These are phyloP conservation scores for Chlamydomonas eustigma DNA, from an alignment of 139 green algal genomes.

Conservation along the genomic window DNA sequence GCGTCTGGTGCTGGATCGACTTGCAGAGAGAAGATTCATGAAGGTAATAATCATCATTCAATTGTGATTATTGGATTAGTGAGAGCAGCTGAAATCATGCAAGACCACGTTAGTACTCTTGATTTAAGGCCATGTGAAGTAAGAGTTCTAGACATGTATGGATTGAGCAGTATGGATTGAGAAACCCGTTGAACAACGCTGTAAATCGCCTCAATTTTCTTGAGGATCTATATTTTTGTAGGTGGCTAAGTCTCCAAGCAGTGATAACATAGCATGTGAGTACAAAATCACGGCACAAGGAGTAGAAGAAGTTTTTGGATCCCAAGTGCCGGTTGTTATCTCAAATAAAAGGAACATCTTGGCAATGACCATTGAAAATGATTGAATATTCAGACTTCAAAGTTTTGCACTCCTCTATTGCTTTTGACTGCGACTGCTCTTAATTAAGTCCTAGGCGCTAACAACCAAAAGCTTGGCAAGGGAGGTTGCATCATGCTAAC, in stretches of 20 bases:
- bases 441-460: too few relatives aligned
- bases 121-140: background rate
- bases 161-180: background rate
- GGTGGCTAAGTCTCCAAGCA: slow-evolving; percentile 2
- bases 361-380: background rate
- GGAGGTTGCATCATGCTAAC: too few relatives aligned
- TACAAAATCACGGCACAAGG: background rate
- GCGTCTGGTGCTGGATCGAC: slow-evolving; percentile 68
- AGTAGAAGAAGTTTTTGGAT: slow-evolving; percentile 3
- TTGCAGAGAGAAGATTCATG: slow-evolving; percentile 29
- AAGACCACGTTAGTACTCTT: background rate
- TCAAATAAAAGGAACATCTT: background rate
- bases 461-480: too few relatives aligned
- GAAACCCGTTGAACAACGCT: background rate
- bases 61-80: background rate
- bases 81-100: background rate
- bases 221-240: background rate
- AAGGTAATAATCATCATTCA: slow-evolving; percentile 18
- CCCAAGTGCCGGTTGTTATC: background rate
- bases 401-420: too few relatives aligned
- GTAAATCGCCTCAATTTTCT: background rate
- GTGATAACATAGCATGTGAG: background rate
- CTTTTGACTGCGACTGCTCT: too few relatives aligned
- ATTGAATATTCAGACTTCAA: too few relatives aligned
- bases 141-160: background rate